These are phyloP conservation scores for Trichoderma sp. DNA, from an alignment of 2,329 filamentous ascomycete species.

Conservation along the genomic window DNA sequence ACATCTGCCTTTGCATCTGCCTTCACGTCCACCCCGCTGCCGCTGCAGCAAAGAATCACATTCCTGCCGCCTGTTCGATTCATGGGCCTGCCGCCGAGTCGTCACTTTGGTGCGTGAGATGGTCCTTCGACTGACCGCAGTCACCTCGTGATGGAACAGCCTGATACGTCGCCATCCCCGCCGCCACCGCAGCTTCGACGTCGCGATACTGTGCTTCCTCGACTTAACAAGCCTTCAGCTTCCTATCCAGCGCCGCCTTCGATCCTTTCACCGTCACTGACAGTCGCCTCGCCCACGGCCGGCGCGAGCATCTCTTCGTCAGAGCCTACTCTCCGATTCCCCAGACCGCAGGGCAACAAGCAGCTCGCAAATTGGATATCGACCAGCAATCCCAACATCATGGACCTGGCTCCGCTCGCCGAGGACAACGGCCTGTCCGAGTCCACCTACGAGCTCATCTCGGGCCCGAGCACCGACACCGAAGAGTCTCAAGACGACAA, in stretches of 20 bases:
- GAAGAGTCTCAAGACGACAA: conserved; percentile 58
- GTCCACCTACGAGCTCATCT: conserved; percentile 61
- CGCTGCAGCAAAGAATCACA: background rate
- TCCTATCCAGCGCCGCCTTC: conserved; percentile 10
- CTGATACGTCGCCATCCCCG: conserved; percentile 40
- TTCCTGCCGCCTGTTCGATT: conserved; percentile 18
- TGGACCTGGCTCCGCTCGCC: conserved; percentile 51
- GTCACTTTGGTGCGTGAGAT: conserved; percentile 35
- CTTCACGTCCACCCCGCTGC: background rate
- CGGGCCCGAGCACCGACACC: conserved; percentile 55
- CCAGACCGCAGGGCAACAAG: conserved; percentile 58
- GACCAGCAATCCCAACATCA: conserved; percentile 60
- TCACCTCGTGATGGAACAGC: conserved; percentile 58
- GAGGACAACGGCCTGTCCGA: conserved; percentile 58
- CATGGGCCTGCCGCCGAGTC: conserved; percentile 34
- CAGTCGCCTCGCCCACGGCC: conserved; percentile 26
- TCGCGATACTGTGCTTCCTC: conserved; percentile 39
- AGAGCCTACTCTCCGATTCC: conserved; percentile 59
- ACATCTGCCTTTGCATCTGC: conserved; percentile 1
- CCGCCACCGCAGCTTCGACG: conserved; percentile 34
- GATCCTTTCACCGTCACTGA: conserved; percentile 28
- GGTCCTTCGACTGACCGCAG: conserved; percentile 37
- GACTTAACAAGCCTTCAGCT: conserved; percentile 33
- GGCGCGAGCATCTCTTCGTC: conserved; percentile 44
- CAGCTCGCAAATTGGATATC: conserved; percentile 64